Base-by-base conservation (phyloP, 305 asterid species). In the Fraxinus nigra region DNA sequence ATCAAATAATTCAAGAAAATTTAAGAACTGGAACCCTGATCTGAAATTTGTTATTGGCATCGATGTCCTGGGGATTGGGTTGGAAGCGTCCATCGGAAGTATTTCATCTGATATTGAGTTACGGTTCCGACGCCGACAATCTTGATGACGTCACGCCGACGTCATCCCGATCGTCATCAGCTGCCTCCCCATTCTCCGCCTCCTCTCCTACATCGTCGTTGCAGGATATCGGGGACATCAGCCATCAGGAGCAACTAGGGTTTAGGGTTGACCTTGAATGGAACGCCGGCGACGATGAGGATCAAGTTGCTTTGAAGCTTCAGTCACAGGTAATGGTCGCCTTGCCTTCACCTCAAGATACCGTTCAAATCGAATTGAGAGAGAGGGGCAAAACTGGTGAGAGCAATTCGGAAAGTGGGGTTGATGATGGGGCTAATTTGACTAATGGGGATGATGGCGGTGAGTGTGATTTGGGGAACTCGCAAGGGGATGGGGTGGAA, bases 21-120 rank as follows among this genome's bases (percentile, higher is more conserved):
- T 77, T 10, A 28, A 80, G 63, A 76, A 59, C 24, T 43, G 70
- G 9, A n/a, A 14, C 73, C 84, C 76, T 83, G 84, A 87, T 86
- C 91, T 70, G 85, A 79, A 73, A 80, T 14, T 72, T 51, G 0
- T 9, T 75, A 79, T 85, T 78, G 89, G 85, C 54, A 77, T 84
- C 89, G 87, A 95, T 94, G 99, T 94, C 99, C 86, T 97, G 99
- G 99, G 99, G 98, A 61, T 82, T 93, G 87, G 98, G 98, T n/a
- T 97, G 98, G 99, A 97, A 95, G 86, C 97, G 99, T 51, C 79
- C 98, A 1, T 86, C 97, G 73, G 98, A 97, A 81, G 92, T 92
- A 79, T 92, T 97, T 91, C 99, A 97, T 86, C 91, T 93, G 82
- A 88, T 92, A 37, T 80, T 97, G 82, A 92, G 96, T 61, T 97